Base-by-base conservation (phyloP, 768 basidiomycete species). In the Russula emetica region DNA sequence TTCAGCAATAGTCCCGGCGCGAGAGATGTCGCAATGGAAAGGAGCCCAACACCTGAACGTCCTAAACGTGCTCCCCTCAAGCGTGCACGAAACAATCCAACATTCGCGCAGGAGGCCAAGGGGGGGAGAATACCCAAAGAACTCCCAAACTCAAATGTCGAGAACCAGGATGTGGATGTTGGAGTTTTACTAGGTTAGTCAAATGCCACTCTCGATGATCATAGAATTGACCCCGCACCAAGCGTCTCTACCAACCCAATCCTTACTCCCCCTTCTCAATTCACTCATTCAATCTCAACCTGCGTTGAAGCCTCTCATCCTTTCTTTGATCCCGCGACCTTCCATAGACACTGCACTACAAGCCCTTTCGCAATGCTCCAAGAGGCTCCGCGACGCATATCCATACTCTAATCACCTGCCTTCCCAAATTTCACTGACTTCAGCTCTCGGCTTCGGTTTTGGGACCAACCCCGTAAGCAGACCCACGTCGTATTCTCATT, bases 321-420 rank as follows among this genome's bases (percentile, higher is more conserved):
- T 94, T 42, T 85, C 86, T 36, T 78, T 94, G 42, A 91, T 94
- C 71, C 92, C 92, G 56, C 84, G 89, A n/a, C 92, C 92, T 16
- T 87, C 90, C 2, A 77, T 92, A 62, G 87, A 90, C 34, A 85
- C 82, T 34, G 91, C 89, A 11, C 73, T 85, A 32, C 83, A 90
- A 69, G 85, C 85, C 14, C 75, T 94, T 28, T 80, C 81, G 38
- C 81, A 80, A 65, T 85, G 88, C 8, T 82, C 87, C 32, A 84
- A 83, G 76, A 89, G 85, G 71, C 79, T 94, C 45, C 83, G 84
- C 45, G 90, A 93, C 59, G 88, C 90, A 18, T 90, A 89, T 73
- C 92, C 92, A 6, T 94, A 91, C 73, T 91, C 92, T 3, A 85
- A 79, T 60, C 61, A 77, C 5, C 69, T 75, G 5, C 68, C 80